Base-by-base conservation (phyloP, 2,329 filamentous ascomycete species). In the Aspergillus arachidicola region DNA sequence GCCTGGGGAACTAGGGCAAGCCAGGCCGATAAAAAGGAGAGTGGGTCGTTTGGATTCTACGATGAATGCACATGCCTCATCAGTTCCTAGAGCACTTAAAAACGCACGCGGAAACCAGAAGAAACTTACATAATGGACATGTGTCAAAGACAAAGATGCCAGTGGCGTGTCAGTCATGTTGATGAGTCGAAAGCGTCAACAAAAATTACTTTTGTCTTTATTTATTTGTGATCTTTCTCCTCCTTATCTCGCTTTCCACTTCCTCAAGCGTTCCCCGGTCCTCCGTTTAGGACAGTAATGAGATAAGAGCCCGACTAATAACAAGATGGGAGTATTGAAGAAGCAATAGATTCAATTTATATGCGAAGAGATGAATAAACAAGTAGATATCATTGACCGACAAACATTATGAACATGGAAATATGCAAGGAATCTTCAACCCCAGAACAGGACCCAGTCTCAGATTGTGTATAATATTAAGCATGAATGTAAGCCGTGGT, bases 1-100 rank as follows among this genome's bases (percentile, higher is more conserved):
- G 90, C 93, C 78, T 99, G 95, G 0, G 95, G 95, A 60, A 97
- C 86, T 63, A 99, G 91, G 66, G 96, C 94, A 63, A 99, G 91
- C 87, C 92, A 97, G 71, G 95, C 95, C 78, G 92, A 97, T 55
- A 93, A 76, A 80, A 93, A 92, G 57, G 95, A 98, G 72, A 97
- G 64, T 60, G 85, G 87, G 80, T 98, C 94, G 65, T 88, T 80
- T 6, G 96, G 93, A 81, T 98, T 92, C 93, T 97, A 73, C 62
- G 28, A 55, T 56, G 36, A n/a, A 28, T 36, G 28, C 32, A 53
- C 58, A 50, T 26, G 3, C 28, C 46, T 59, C 55, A 23, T 64
- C 30, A 64, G 62, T 57, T 26, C 43, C 16, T 57, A 32, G 23
- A 53, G 2, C 38, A 23, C 23, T 51, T 30, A 4, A 21, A 38